Evolutionary conservation across 2,329 filamentous ascomycete genomes (phyloP).

Genomic region (Hypoxylon sp.): DNA sequence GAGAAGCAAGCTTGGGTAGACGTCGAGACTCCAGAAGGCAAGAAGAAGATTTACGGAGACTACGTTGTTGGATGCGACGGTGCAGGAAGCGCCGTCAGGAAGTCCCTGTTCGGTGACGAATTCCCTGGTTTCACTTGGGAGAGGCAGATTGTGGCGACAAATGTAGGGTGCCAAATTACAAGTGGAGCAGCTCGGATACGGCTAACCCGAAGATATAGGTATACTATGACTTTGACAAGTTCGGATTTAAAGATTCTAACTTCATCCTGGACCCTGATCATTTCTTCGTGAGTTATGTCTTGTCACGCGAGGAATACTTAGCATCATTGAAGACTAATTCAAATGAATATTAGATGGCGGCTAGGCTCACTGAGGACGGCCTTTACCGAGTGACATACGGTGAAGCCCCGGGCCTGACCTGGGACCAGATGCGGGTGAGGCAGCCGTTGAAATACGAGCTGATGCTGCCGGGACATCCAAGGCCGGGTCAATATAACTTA

Average conservation of each 20-base stretch:
- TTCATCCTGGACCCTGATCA: constrained; percentile 74
- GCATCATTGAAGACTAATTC: constrained; percentile 8
- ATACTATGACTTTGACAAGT: constrained; percentile 72
- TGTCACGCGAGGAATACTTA: neutral
- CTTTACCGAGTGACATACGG: constrained; percentile 76
- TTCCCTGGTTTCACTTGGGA: constrained; percentile 74
- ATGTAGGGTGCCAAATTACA: constrained; percentile 59
- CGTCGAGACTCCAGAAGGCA: constrained; percentile 58
- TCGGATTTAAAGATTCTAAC: constrained; percentile 69
- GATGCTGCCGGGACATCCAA: constrained; percentile 72
- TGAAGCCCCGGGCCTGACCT: constrained; percentile 67
- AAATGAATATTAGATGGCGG: constrained; percentile 66
- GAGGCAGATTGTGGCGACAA: constrained; percentile 73
- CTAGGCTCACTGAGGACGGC: constrained; percentile 70
- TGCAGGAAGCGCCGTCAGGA: constrained; percentile 64
- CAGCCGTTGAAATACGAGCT: constrained; percentile 69
- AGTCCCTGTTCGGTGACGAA: constrained; percentile 66
- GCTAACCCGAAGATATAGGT: constrained; percentile 59
- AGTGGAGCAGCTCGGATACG: neutral
- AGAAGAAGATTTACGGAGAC: constrained; percentile 61
- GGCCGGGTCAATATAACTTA: constrained; percentile 70
- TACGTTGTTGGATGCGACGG: constrained; percentile 72
- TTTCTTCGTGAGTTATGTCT: constrained; percentile 60
- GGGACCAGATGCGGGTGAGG: constrained; percentile 67
- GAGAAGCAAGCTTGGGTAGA: constrained; percentile 62